Evolutionary conservation across 768 basidiomycete genomes (phyloP), one percentile per base, ranked within the genome.

Genomic region (Dioszegia crocea): DNA sequence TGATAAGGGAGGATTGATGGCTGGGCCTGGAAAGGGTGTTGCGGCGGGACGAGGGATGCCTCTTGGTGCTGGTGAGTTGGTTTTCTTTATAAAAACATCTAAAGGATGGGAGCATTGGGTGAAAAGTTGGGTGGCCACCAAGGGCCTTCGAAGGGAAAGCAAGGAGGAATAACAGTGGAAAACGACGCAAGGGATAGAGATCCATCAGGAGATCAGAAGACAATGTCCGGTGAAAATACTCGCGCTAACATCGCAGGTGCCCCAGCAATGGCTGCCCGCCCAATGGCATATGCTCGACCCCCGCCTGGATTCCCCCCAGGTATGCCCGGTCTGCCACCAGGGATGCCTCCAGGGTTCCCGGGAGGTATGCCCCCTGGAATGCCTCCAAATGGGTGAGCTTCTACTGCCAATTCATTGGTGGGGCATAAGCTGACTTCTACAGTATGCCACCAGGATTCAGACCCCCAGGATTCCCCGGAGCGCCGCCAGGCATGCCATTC

Each of bases 31-130:
- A 63, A 85, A 90, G 62, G 94, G 93, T 67, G 87, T 91, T 82
- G 91, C 93, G 75, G 94, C 93, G 40, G 93, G 94, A 66, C 86
- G 94, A 68, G 94, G 94, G 57, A 94, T 97, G 85, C 90, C 91
- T 21, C 67, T 80, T 56, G 73, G 76, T 61, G 76, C 79, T 56
- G 78, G 79, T 74, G 64, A 72, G 75, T 78, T 48, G 10, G 10
- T 23, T 23, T 19, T 31, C 19, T 8, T 9, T 8, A 10, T 8
- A 51, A 11, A 8, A 51, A 21, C 3, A 4, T 19, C 39, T 11
- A 9, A 5, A 9, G 26, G 29, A 38, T 38, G 36, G 10, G 21
- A 16, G 47, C 9, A 3, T 4, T 49, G 14, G 29, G 3, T 9
- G 11, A 31, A 29, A 29, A 33, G 16, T 14, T 29, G 2, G 9